phyloP scores from a whole-genome alignment of 176 grass and related monocot species.

The Musa itinerans region DNA sequence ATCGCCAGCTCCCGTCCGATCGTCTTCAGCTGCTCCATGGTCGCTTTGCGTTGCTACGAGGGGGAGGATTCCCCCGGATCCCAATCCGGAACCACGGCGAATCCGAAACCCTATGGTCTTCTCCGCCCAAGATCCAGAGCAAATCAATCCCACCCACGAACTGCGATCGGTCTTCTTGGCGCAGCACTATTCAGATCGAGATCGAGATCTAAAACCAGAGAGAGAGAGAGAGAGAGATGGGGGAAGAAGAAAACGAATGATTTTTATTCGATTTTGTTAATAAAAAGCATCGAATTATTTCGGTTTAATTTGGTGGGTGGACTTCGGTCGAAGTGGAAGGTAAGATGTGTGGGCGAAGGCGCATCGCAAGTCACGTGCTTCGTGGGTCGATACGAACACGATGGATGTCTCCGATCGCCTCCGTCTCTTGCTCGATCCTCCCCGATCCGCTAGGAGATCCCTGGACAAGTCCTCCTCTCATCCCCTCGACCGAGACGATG shows the following conservation, averaged over 20 bases:
- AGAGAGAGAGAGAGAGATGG: neutral
- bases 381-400: too few species aligned
- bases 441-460: too few species aligned
- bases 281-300: too few species aligned
- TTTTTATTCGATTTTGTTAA: neutral
- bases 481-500: too few species aligned
- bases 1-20: slow-evolving; percentile 98
- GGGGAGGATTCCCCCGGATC: neutral
- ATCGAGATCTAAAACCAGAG: neutral
- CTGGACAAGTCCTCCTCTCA: too few species aligned
- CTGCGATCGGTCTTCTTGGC: neutral
- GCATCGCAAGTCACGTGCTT: too few species aligned
- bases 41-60: neutral
- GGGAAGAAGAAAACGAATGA: neutral
- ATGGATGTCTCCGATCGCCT: too few species aligned
- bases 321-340: too few species aligned
- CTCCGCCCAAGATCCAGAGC: neutral
- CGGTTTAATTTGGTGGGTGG: too few species aligned
- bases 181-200: neutral
- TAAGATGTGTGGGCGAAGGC: too few species aligned
- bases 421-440: too few species aligned
- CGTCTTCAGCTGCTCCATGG: slow-evolving; percentile 91
- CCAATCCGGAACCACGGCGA: neutral
- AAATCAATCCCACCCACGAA: neutral
- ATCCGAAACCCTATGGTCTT: too few species aligned